Evolutionary conservation across 1,284 basidiomycete genomes (phyloP).

Genomic region (Heterobasidion annosum): DNA sequence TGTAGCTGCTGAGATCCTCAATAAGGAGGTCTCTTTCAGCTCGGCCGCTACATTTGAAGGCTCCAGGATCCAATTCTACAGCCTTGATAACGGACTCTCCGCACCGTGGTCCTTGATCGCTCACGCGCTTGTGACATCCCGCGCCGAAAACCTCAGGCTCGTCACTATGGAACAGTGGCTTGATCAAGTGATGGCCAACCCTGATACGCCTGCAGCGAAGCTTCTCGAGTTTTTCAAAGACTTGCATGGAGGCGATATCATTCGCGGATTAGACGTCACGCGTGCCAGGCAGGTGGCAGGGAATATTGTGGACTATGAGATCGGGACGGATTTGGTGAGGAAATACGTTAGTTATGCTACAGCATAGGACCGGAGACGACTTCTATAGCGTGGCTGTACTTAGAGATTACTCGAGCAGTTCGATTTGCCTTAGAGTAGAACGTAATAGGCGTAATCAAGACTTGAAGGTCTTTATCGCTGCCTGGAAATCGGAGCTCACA

Average conservation of each 20-base stretch:
- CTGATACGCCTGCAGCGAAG: not conserved
- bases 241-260: not conserved
- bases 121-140: not conserved
- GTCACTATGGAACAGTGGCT: not conserved
- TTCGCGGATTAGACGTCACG: not conserved
- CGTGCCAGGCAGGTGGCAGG: not conserved
- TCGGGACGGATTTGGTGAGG: not conserved
- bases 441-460: too few species aligned
- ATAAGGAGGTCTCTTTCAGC: not conserved
- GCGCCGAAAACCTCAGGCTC: not conserved
- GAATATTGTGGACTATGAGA: not conserved
- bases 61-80: not conserved
- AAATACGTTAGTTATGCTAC: not conserved
- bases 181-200: not conserved
- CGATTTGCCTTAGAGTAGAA: too few species aligned
- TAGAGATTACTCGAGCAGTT: too few species aligned
- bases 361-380: not conserved
- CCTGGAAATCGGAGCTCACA: too few species aligned
- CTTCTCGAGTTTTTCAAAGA: not conserved
- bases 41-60: not conserved
- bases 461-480: too few species aligned
- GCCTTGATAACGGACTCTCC: not conserved
- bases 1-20: slow-evolving; percentile 6
- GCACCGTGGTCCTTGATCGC: not conserved
- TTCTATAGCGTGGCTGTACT: too few species aligned